Base-by-base conservation (phyloP, 148 eudicot genomes). In the Diospyros lotus region DNA sequence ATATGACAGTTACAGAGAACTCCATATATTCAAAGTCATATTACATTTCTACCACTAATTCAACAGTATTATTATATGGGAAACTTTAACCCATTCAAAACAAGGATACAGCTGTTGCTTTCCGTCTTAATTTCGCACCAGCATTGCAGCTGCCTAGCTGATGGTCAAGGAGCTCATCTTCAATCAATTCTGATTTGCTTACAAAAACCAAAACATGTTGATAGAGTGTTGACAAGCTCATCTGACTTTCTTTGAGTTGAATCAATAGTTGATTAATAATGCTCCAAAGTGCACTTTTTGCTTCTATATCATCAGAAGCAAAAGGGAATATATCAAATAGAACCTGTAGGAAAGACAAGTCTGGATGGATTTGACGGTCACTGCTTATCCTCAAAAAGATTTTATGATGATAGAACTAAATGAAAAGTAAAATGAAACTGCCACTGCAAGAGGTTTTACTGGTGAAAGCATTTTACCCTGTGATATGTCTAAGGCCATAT, bases 241-340 rank as follows among this genome's bases (percentile, higher is more conserved):
- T 75, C 71, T 90, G 89, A 66, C 66, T 70, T 70, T 82, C 87
- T 80, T 81, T 79, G 67, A 83, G 66, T 56, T 59, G 84, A 56
- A 52, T 63, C 81, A 92, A 69, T 69, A 92, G 78, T 78, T 93
- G 81, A 15, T 89, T 80, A 72, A 90, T 78, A 55, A 87, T 75
- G 80, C 90, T 93, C 97, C 99, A 95, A 80, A 95, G 79, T 72
- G 97, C 99, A 80, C 83, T 84, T 79, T 86, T 82, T 44, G 96
- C 97, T 82, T 89, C 99, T 7, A 73, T 60, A 74, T 95, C 99
- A 74, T 87, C 93, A 58, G 97, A 95, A 76, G 96, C 88, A 78
- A 87, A 84, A 61, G 94, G 89, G 64, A 90, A 82, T 65, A 94
- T 78, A 61, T 88, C 96, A 17, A 92, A 82, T 55, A 94, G 84